These are phyloP conservation scores for Cicer arietinum DNA, from an alignment of 306 rosid species.

Conservation along the genomic window DNA sequence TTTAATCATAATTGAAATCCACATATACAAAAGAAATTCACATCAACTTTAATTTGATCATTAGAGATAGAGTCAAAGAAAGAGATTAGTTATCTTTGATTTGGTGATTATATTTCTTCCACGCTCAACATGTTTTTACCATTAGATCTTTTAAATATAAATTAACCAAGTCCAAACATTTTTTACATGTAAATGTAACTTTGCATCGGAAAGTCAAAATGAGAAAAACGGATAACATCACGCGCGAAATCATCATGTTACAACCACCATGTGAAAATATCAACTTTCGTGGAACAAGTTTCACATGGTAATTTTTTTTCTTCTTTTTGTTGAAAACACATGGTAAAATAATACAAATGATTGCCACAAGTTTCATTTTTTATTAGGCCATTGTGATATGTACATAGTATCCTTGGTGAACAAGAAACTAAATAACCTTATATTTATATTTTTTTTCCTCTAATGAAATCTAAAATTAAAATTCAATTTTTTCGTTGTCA, in stretches of 20 bases:
- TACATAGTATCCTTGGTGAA: conserved; percentile 20
- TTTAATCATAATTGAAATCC: conserved; percentile 35
- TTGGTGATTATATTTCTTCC: conserved; percentile 48
- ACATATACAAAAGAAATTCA: conserved; percentile 39
- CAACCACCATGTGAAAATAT: conserved; percentile 6
- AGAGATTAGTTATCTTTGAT: conserved; percentile 36
- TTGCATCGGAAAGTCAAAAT: conserved; percentile 37
- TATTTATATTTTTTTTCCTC: neutral
- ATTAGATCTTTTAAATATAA: conserved; percentile 20
- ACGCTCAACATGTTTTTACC: conserved; percentile 46
- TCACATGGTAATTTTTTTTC: conserved; percentile 41
- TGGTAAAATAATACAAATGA: conserved; percentile 1
- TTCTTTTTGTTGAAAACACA: too few relatives aligned
- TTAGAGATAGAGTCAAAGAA: conserved; percentile 25
- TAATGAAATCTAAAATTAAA: neutral
- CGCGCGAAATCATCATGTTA: conserved; percentile 38
- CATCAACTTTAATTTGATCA: conserved; percentile 30
- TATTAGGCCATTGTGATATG: conserved; percentile 29
- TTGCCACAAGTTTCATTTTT: conserved; percentile 27
- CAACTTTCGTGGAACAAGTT: too few relatives aligned
- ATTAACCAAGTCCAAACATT: conserved; percentile 5
- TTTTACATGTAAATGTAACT: conserved; percentile 6
- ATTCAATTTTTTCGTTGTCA: neutral
- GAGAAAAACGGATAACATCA: conserved; percentile 32
- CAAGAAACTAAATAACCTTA: conserved; percentile 16